Evolutionary conservation across 2,329 filamentous ascomycete genomes (phyloP), one percentile per base, ranked within the genome.

Genomic region (Colletotrichum zoysiae): DNA sequence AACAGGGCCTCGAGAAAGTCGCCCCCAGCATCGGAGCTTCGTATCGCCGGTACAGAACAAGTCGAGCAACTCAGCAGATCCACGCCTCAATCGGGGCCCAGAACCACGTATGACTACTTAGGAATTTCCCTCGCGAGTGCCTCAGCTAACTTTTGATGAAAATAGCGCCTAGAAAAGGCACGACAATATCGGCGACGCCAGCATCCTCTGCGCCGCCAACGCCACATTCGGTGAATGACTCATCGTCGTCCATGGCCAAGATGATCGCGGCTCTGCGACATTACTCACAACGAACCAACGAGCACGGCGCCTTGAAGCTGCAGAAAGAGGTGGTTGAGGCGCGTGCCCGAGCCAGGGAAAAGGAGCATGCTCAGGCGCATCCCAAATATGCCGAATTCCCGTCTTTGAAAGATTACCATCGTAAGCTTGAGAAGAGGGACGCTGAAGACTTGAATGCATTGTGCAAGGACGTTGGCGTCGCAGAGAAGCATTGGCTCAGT

Each of bases 321-420:
- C 53, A 26, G n/a, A 69, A 60, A 35, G 55, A 61, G 5, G 46
- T 56, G 23, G 14, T 70, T 40, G 65, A 71, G 48, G 40, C 35
- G 40, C 59, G 65, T 9, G 48, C 46, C 11, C 69, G 46, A 53
- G 40, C 44, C 9, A 69, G 69, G 40, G 69, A 69, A 30, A 55
- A 42, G 14, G 35, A 56, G 2, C 53, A 57, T 40, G 56, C 44
- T 18, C 40, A 46, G 18, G 64, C 44, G 11, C 53, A 60, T 9
- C 23, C 38, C 35, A 71, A 57, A 38, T 71, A 69, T 50, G 38
- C 30, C 14, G 69, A 71, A n/a, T 71, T 69, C 23, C 69, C 69
- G 6, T 69, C 69, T 18, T 26, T 71, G 40, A 71, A 26, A 23
- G 65, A 69, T 7, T 30, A 35, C 16, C 65, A 69, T 33, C 59